Evolutionary conservation across 108 stramenopile genomes (phyloP).

Genomic region (Nitzschia sp.): DNA sequence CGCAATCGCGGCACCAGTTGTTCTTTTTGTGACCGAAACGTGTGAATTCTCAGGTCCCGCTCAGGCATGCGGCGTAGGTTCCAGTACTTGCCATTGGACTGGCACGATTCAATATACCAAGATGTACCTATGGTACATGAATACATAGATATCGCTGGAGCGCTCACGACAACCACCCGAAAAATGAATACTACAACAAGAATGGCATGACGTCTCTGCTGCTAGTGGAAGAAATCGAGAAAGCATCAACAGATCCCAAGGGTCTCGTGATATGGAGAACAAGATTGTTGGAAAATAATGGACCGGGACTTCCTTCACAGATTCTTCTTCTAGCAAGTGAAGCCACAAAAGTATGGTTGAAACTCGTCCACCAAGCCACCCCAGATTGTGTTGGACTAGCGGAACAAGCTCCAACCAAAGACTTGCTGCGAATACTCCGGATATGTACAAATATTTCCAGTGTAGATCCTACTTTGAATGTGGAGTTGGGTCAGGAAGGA

Average conservation of each 20-base stretch:
- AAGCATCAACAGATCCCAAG: constrained; percentile 5
- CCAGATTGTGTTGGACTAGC: neutral
- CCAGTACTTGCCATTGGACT: neutral
- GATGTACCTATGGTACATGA: neutral
- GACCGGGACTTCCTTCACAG: constrained; percentile 21
- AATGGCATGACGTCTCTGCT: neutral
- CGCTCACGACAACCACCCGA: neutral
- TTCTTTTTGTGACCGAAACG: constrained; percentile 7
- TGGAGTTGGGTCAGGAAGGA: constrained; percentile 64
- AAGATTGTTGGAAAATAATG: constrained; percentile 1
- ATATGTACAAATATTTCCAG: neutral
- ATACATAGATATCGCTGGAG: neutral
- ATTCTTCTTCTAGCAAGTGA: constrained; percentile 28
- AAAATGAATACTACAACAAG: neutral
- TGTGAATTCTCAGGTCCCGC: neutral
- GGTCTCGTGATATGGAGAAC: constrained; percentile 18
- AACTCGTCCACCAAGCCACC: neutral
- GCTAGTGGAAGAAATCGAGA: constrained; percentile 10
- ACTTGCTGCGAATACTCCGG: neutral
- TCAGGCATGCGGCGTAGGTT: no score
- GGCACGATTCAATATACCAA: neutral
- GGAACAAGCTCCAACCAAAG: neutral
- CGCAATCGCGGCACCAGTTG: neutral
- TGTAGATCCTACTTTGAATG: constrained; percentile 53
- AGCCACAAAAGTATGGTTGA: constrained; percentile 5